Base-by-base conservation (phyloP, 352 stramenopile genomes). In the Phytophthora sp. region DNA sequence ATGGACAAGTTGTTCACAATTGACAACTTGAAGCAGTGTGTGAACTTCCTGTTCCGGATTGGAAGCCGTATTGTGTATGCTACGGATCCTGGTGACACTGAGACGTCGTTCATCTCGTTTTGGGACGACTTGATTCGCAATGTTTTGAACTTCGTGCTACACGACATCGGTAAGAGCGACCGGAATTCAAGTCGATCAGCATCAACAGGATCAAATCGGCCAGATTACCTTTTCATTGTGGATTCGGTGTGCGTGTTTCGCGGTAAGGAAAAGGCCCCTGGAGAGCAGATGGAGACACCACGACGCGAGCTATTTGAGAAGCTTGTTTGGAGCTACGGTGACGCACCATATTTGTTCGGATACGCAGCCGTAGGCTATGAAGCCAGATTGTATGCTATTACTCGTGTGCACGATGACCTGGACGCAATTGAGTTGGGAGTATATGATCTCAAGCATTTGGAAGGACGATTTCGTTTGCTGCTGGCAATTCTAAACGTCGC, bases 331-430 rank as follows among this genome's bases (percentile, higher is more conserved):
- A 72, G 27, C 55, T 72, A 72, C 30, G 66, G 51, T 68, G 53
- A 69, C 34, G 52, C 38, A 61, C 61, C 66, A 53, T 72, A 72
- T 65, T 69, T 72, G 61, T n/a, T n/a, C n/a, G n/a, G n/a, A n/a
- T n/a, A n/a, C n/a, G n/a, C n/a, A n/a, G n/a, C n/a, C n/a, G n/a
- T n/a, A n/a, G n/a, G n/a, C n/a, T n/a, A n/a, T n/a, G n/a, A n/a
- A n/a, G n/a, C n/a, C n/a, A n/a, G n/a, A n/a, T n/a, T n/a, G n/a
- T n/a, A n/a, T n/a, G n/a, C n/a, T n/a, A n/a, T n/a, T n/a, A n/a
- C n/a, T n/a, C n/a, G n/a, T n/a, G n/a, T n/a, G n/a, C n/a, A n/a
- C n/a, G n/a, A n/a, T n/a, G n/a, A n/a, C n/a, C n/a, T n/a, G n/a
- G n/a, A n/a, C n/a, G n/a, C n/a, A n/a, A n/a, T n/a, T n/a, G n/a